Evolutionary conservation across 2,329 filamentous ascomycete species (phyloP), one percentile per base, ranked within the genome.

Genomic region (Tolypocladium cylindrosporum): DNA sequence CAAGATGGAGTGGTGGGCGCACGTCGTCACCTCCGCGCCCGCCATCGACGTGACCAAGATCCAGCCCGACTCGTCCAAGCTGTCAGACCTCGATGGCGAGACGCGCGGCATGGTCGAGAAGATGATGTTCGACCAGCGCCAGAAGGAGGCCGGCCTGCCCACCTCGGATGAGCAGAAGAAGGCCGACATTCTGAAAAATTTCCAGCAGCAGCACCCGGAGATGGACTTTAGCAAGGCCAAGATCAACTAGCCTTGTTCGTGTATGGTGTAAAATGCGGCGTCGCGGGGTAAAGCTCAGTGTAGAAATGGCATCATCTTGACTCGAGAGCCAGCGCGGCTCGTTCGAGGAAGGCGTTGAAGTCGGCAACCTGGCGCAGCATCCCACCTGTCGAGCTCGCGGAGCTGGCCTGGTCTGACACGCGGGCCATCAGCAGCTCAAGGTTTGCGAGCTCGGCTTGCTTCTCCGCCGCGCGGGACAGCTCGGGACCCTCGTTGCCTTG

Each of bases 41-140:
- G 89, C 88, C 75, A 96, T 99, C 74, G 94, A 99, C 76, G 91
- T 95, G 41, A 87, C 87, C 67, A 97, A 96, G 79, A 97, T 99
- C 74, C 84, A 87, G 71, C 94, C 94, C 27, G 94, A 97, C 76
- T 92, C 88, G 71, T 92, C 88, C 70, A 96, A 91, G 73, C 80
- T 99, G 68, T 87, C 89, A 58, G 94, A 99, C 72, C 79, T 99
- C 64, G 93, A 97, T 70, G 94, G 94, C 61, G 89, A 96, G 80
- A 99, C 94, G 57, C 84, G 94, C 63, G 84, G 86, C 59, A 97
- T 99, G 93, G 94, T 99, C 51, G 94, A 99, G 85, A 99, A 99
- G 84, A 99, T 99, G 94, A 99, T 99, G 94, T 99, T 83, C 68
- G 94, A 99, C 77, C 94, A 99, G 80, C 82, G 89, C 64, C 92